These are phyloP conservation scores for Solanum medicagineum DNA, from an alignment of 257 asterid species.

Conservation along the genomic window DNA sequence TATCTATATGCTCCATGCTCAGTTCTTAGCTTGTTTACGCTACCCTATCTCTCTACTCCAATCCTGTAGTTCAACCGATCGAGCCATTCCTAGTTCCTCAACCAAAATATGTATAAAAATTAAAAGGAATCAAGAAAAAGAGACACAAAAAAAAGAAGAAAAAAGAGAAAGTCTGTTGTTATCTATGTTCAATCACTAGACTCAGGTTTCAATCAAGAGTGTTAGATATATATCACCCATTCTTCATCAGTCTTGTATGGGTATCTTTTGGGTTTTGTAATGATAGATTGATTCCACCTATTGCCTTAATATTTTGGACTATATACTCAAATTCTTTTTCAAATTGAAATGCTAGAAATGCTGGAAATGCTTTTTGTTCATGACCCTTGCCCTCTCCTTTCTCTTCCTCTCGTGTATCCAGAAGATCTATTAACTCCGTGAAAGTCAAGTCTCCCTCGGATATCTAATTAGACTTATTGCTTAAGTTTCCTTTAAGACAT, in stretches of 20 bases:
- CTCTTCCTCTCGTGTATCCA: background rate
- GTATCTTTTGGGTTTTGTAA: background rate
- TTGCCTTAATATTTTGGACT: background rate
- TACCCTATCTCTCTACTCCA: background rate
- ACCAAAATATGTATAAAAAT: background rate
- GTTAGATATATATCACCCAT: background rate
- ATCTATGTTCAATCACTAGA: background rate
- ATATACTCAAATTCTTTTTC: background rate
- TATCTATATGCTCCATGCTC: background rate
- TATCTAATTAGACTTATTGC: background rate
- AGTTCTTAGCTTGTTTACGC: background rate
- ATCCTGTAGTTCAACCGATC: background rate
- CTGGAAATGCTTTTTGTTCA: background rate
- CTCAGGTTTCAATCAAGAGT: background rate
- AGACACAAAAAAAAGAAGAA: background rate
- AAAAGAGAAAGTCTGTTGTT: background rate
- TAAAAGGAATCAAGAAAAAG: background rate
- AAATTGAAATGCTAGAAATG: background rate
- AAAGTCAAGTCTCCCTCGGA: background rate
- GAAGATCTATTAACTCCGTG: background rate
- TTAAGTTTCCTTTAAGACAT: background rate
- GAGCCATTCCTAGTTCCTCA: background rate
- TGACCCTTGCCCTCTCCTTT: background rate
- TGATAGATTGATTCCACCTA: background rate
- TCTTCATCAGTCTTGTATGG: background rate